These are phyloP conservation scores for Boletus tylopilopsis DNA, from an alignment of 768 basidiomycete genomes.

Conservation along the genomic window DNA sequence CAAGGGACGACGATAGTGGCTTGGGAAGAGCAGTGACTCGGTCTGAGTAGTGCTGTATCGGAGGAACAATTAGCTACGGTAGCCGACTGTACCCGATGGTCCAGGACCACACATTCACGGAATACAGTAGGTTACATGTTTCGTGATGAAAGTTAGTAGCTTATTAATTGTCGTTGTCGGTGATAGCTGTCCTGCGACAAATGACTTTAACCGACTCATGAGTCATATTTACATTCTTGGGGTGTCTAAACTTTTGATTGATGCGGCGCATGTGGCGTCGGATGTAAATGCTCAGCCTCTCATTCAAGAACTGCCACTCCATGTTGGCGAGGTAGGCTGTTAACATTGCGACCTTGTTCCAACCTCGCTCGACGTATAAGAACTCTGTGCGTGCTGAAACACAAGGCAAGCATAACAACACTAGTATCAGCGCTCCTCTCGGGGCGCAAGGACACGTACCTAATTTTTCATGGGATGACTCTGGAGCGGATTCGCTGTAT, in stretches of 20 bases:
- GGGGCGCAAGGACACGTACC: background rate
- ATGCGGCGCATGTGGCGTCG: constrained; percentile 24
- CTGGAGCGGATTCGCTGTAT: background rate
- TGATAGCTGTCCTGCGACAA: background rate
- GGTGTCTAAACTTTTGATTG: constrained; percentile 17
- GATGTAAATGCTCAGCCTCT: constrained; percentile 23
- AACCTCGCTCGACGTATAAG: background rate
- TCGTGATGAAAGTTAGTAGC: too few species aligned
- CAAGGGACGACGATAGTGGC: constrained; percentile 27
- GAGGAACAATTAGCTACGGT: too few species aligned
- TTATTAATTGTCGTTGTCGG: too few species aligned
- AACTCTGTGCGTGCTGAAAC: constrained; percentile 19
- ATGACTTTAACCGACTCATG: background rate
- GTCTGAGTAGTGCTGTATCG: constrained; percentile 1
- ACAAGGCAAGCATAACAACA: constrained; percentile 1
- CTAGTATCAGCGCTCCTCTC: background rate
- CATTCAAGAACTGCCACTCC: constrained; percentile 19
- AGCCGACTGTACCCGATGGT: too few species aligned
- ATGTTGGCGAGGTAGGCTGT: constrained; percentile 20
- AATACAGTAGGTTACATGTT: background rate
- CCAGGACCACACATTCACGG: too few species aligned
- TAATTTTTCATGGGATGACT: background rate
- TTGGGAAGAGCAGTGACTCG: constrained; percentile 23
- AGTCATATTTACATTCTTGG: constrained; percentile 1
- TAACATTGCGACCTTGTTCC: constrained; percentile 27